Conservation (phyloP, 2,329 filamentous ascomycete genomes). For the Fonsecaea pugnacius region DNA sequence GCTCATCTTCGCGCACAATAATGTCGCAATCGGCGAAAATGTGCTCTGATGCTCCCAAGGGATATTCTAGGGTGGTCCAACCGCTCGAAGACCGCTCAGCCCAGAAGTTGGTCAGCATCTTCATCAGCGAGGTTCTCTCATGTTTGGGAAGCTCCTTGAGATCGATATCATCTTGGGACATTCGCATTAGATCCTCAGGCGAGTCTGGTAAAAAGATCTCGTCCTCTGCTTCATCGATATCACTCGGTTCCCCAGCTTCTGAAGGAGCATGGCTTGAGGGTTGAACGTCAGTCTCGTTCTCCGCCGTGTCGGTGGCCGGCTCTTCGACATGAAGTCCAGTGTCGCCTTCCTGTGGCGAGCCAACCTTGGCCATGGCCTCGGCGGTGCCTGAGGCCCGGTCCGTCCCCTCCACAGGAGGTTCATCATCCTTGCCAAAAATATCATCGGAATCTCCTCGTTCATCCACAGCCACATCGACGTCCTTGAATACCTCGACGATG, state of each 20-base stretch:
- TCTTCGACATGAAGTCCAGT: constrained; percentile 43
- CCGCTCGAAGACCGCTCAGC: constrained; percentile 95
- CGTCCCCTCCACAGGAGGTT: constrained; percentile 33
- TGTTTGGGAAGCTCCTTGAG: constrained; percentile 83
- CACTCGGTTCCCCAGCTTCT: constrained; percentile 71
- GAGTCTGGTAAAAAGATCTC: constrained; percentile 65
- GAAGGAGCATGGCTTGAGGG: constrained; percentile 59
- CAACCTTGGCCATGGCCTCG: constrained; percentile 40
- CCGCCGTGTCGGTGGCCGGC: constrained; percentile 43
- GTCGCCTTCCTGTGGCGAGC: constrained; percentile 41
- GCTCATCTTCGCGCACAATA: constrained; percentile 95
- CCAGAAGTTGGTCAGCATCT: constrained; percentile 97
- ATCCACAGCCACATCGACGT: constrained; percentile 89
- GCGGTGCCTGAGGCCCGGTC: constrained; percentile 35
- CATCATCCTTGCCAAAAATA: constrained; percentile 42
- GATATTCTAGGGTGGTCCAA: constrained; percentile 91
- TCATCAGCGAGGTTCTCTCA: constrained; percentile 90
- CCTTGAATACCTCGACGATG: constrained; percentile 92
- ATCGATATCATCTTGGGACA: constrained; percentile 61
- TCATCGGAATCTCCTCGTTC: constrained; percentile 73
- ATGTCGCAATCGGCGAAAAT: constrained; percentile 97
- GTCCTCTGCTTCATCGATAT: constrained; percentile 71
- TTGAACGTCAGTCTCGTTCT: constrained; percentile 52
- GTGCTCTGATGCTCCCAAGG: constrained; percentile 83
- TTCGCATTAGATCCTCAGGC: constrained; percentile 55